A percentile compares a stretch with the other conserved stretches of the same genome.
Conservation (phyloP, 805 yeast genomes). For the Naumovozyma dairenensis region DNA sequence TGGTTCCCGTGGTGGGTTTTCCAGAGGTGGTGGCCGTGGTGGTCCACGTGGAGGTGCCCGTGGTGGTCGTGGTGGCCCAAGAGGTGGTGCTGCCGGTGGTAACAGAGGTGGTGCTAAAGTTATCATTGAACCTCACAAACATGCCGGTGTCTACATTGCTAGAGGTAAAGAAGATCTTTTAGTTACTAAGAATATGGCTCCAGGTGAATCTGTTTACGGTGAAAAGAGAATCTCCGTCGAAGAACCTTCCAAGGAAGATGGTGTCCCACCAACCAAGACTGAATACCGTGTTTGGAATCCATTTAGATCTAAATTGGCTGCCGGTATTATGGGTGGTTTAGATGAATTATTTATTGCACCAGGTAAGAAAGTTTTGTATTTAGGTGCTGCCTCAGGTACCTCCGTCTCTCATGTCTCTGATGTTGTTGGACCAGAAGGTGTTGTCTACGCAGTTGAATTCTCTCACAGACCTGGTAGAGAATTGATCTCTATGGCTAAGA, state of each 20-base stretch:
- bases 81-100: slow-evolving; percentile 70
- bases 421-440: slow-evolving; percentile 97
- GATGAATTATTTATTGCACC: slow-evolving; percentile 96
- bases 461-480: slow-evolving; percentile 99
- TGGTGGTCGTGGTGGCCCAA: slow-evolving; percentile 47
- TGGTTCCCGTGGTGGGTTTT: slow-evolving; percentile 35
- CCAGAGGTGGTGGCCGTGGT: slow-evolving; percentile 44
- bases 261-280: slow-evolving; percentile 81
- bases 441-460: slow-evolving; percentile 97
- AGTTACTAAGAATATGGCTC: slow-evolving; percentile 93
- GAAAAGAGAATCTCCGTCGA: slow-evolving; percentile 93
- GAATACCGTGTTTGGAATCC: slow-evolving; percentile 99
- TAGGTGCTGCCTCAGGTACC: slow-evolving; percentile 99
- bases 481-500: slow-evolving; percentile 98
- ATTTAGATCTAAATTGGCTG: slow-evolving; percentile 98
- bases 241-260: slow-evolving; percentile 83
- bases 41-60: slow-evolving; percentile 36
- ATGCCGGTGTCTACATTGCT: slow-evolving; percentile 97
- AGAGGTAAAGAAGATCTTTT: slow-evolving; percentile 98
- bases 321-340: slow-evolving; percentile 99
- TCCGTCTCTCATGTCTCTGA: slow-evolving; percentile 98
- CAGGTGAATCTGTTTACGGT: slow-evolving; percentile 98
- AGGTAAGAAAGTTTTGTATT: slow-evolving; percentile 92
- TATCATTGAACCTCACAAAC: slow-evolving; percentile 97
- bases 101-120: slow-evolving; percentile 91